Evolutionary conservation across 495 filamentous ascomycete genomes (phyloP), one percentile per base, ranked within the genome.

Genomic region (Aspergillus campestris): DNA sequence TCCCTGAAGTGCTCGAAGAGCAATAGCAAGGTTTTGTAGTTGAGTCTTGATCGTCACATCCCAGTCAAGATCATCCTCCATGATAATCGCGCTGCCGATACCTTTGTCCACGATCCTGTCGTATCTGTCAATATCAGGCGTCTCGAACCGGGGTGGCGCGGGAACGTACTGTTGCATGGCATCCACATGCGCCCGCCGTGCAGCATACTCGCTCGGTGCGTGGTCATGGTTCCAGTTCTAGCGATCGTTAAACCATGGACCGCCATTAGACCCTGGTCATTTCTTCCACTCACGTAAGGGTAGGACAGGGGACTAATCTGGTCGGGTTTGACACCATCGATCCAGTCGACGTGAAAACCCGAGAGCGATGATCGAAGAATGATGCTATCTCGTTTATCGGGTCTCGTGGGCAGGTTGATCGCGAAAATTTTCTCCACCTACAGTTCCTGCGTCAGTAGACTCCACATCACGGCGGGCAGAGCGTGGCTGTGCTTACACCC

Each of bases 381-480:
- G 46, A 83, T 67, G 8, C 71, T 74, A 66, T 86, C 79, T 24
- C 77, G 73, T 33, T 80, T 75, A 52, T 84, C 82, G 14, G 69
- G 67, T 31, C 81, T 66, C 30, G 61, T 61, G 2, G 75, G 72
- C 6, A 84, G 62, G 48, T 76, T 81, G 39, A 84, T 69, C 36
- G 74, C 77, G 50, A 79, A 73, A 35, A 82, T 66, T 44, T 79
- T 71, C 37, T 75, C 56, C 50, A 84, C 81, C 79, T 82, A 29
- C 33, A 34, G n/a, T 29, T 18, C 12, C 11, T 48, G 1, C 31
- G 43, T 33, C 33, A 37, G 10, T 40, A 12, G 7, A 8, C 11
- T 13, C 35, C 12, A 29, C 12, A 36, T 3, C 0, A 7, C 10
- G 7, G 27, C 1, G 27, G 34, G 7, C 15, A 36, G 9, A 34